Evolutionary conservation across 805 yeast species (phyloP).

Genomic region (Hanseniaspora taiwanica): DNA sequence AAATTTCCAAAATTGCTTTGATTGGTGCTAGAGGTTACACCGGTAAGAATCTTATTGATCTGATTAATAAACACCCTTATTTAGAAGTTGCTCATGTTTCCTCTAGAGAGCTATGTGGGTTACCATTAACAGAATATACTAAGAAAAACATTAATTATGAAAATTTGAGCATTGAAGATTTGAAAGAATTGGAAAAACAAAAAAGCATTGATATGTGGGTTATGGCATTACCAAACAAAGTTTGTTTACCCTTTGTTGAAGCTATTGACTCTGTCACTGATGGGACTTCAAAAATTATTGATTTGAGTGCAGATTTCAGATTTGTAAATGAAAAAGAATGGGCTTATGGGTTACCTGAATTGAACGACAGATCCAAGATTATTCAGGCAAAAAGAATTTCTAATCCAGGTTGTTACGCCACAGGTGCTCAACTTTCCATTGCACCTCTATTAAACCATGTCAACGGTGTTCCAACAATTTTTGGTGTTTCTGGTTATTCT

Average conservation of each 20-base stretch:
- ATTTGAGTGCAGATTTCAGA: conserved; percentile 90
- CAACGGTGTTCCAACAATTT: conserved; percentile 65
- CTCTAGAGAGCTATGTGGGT: conserved; percentile 86
- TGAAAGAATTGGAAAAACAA: conserved; percentile 59
- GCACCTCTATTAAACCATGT: conserved; percentile 67
- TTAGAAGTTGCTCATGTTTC: conserved; percentile 87
- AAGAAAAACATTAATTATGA: conserved; percentile 71
- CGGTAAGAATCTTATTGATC: conserved; percentile 80
- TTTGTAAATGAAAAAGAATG: conserved; percentile 82
- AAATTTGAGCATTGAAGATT: conserved; percentile 79
- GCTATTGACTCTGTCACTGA: conserved; percentile 56
- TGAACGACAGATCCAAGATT: conserved; percentile 54
- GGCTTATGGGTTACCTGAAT: conserved; percentile 93
- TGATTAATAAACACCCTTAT: conserved; percentile 79
- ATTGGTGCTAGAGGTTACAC: conserved; percentile 98
- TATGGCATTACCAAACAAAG: conserved; percentile 98
- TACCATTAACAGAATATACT: conserved; percentile 74
- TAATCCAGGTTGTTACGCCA: conserved; percentile 99
- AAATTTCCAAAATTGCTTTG: conserved; percentile 66
- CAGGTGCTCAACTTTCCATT: conserved; percentile 89
- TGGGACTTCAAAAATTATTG: conserved; percentile 73
- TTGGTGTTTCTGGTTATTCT: conserved; percentile 96
- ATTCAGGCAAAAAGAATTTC: conserved; percentile 69
- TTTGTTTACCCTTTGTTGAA: conserved; percentile 77
- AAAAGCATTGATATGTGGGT: conserved; percentile 92